Evolutionary conservation across 495 filamentous ascomycete genomes (phyloP), one percentile per base, ranked within the genome.

Genomic region (Xylaria acuta): DNA sequence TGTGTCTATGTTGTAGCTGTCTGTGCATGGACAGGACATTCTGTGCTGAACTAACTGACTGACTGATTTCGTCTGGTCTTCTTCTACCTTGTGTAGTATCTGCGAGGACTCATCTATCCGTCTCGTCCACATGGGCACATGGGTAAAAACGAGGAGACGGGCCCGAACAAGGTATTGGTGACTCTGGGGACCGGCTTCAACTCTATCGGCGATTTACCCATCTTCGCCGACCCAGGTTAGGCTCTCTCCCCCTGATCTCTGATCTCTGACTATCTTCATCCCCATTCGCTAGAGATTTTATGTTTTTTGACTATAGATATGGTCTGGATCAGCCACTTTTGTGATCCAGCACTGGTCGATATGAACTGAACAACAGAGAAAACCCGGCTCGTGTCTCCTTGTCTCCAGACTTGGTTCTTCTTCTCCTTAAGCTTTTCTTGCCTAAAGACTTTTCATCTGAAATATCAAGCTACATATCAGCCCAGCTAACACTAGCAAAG

Each of bases 141-240:
- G 20, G 63, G 41, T 16, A 6, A n/a, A n/a, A n/a, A n/a, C n/a
- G n/a, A n/a, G n/a, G n/a, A n/a, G n/a, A n/a, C n/a, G n/a, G n/a
- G n/a, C n/a, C 32, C 16, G 14, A 62, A 49, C 20, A 1, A 5
- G 30, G 32, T 66, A 20, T 1, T 1, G 0, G 30, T 58, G 27
- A 1, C 4, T 32, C 25, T 58, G 0, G 53, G 27, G 27, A 18
- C 5, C 5, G 12, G 1, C 27, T 30, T 5, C 2, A 0, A 4
- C 4, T 6, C 9, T 64, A 1, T 64, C 14, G 64, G 30, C 8
- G 7, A 53, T 2, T 36, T 66, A n/a, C 7, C 1, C 11, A 22
- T 53, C 0, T 66, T 66, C 32, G 64, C 64, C 5, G 64, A 66
- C n/a, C 43, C 45, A 51, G 64, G 64, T 66, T 22, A 3, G 45